Evolutionary conservation across 352 stramenopile species (phyloP).

Genomic region (Phytophthora quininea): DNA sequence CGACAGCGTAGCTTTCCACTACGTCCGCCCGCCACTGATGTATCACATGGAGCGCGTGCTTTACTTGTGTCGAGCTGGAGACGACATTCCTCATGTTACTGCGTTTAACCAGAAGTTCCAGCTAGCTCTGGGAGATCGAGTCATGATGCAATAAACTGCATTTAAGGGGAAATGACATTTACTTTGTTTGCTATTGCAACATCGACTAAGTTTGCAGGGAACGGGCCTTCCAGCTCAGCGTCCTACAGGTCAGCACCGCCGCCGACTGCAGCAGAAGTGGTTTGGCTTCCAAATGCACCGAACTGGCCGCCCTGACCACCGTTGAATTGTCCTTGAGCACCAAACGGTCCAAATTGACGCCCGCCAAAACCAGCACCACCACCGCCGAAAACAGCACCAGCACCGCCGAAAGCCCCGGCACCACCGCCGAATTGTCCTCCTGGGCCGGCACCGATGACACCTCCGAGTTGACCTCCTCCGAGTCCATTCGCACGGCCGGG

Average conservation of each 20-base stretch:
- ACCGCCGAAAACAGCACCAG: not conserved
- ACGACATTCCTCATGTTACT: conserved; percentile 29
- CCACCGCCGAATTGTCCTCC: not conserved
- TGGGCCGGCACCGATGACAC: not conserved
- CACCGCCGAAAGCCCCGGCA: not conserved
- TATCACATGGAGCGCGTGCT: conserved; percentile 75
- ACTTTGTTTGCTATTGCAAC: not conserved
- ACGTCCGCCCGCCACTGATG: conserved; percentile 66
- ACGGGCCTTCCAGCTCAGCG: not conserved
- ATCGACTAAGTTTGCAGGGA: not conserved
- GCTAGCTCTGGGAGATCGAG: conserved; percentile 48
- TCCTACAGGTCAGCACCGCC: not conserved
- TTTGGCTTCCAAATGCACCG: not conserved
- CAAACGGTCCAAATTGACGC: not conserved
- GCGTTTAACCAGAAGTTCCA: conserved; percentile 57
- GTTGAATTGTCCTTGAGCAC: not conserved
- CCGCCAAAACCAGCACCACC: not conserved
- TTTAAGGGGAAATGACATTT: no score
- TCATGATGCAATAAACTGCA: conserved; percentile 3
- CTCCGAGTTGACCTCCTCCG: not conserved
- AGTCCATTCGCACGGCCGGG: no score
- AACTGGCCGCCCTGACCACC: not conserved
- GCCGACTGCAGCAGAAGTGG: not conserved
- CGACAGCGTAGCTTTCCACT: conserved; percentile 77
- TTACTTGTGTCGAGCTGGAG: conserved; percentile 59